These are phyloP conservation scores for Ambrosiella beaveri DNA, from an alignment of 2,329 filamentous ascomycete genomes.

Conservation along the genomic window DNA sequence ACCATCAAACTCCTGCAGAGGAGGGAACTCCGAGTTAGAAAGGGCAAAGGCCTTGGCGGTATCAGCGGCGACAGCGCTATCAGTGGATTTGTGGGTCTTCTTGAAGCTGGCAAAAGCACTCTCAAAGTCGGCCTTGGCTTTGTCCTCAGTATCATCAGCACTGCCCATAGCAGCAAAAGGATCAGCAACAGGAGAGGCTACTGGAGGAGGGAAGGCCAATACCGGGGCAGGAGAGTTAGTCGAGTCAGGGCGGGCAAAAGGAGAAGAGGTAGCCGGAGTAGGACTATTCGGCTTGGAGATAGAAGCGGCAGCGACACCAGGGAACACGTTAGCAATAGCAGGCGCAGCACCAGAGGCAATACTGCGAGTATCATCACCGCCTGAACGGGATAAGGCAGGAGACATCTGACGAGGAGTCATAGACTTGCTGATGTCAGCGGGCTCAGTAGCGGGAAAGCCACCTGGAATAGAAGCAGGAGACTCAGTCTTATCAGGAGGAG, in stretches of 20 bases:
- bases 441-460: slow-evolving; percentile 26
- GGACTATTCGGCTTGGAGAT: slow-evolving; percentile 13
- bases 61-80: slow-evolving; percentile 13
- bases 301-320: slow-evolving; percentile 16
- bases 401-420: slow-evolving; percentile 60
- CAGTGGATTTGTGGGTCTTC: slow-evolving; percentile 32
- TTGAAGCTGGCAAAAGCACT: slow-evolving; percentile 66
- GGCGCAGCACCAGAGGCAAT: slow-evolving; percentile 18
- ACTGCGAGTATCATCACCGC: slow-evolving; percentile 22
- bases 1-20: slow-evolving; percentile 75
- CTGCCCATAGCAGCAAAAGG: slow-evolving; percentile 22
- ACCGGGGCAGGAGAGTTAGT: slow-evolving; percentile 1
- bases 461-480: slow-evolving; percentile 32
- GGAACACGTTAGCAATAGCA: slow-evolving; percentile 19
- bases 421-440: slow-evolving; percentile 39
- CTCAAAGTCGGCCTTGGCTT: slow-evolving; percentile 68
- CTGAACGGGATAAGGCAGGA: slow-evolving; percentile 37
- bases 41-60: slow-evolving; percentile 25
- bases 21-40: slow-evolving; percentile 66
- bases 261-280: slow-evolving; percentile 1
- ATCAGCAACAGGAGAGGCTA: slow-evolving; percentile 3
- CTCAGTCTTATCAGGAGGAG: slow-evolving; percentile 5
- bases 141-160: slow-evolving; percentile 33
- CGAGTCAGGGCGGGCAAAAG: slow-evolving; percentile 13
- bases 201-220: slow-evolving; percentile 8